These are phyloP conservation scores for Solanum gracilifrons DNA, from an alignment of 257 asterid species.

Conservation along the genomic window DNA sequence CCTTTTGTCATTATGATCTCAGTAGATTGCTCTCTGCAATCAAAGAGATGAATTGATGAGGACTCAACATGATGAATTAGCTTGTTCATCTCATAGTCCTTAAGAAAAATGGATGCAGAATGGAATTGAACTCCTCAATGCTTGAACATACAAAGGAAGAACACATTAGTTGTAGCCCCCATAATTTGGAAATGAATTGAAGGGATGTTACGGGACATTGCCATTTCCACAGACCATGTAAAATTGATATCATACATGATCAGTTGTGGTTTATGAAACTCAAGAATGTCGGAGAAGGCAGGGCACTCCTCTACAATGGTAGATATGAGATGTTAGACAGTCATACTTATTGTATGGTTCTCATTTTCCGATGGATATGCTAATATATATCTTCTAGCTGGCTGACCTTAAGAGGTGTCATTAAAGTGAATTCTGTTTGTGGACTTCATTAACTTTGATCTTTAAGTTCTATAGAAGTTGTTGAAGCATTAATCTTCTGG, in stretches of 20 bases:
- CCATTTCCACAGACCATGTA: background rate
- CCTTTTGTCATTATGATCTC: background rate
- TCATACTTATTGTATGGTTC: background rate
- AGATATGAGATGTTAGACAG: background rate
- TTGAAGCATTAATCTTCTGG: background rate
- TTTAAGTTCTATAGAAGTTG: background rate
- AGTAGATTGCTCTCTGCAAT: background rate
- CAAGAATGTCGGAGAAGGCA: background rate
- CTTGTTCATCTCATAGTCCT: background rate
- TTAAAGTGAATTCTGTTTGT: background rate
- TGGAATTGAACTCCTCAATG: background rate
- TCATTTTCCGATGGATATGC: background rate
- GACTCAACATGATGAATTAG: background rate
- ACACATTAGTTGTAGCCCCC: background rate
- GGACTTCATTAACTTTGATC: background rate
- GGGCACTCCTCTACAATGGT: too few species aligned
- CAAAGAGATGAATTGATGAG: background rate
- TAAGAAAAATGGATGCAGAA: background rate
- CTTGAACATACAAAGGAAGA: background rate
- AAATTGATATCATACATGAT: background rate
- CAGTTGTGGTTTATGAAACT: background rate
- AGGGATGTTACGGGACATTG: background rate
- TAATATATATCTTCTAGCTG: background rate
- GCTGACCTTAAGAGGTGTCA: background rate
- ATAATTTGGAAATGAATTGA: background rate